These are phyloP conservation scores for Syzygium malaccense DNA, from an alignment of 441 rosid species.

Conservation along the genomic window DNA sequence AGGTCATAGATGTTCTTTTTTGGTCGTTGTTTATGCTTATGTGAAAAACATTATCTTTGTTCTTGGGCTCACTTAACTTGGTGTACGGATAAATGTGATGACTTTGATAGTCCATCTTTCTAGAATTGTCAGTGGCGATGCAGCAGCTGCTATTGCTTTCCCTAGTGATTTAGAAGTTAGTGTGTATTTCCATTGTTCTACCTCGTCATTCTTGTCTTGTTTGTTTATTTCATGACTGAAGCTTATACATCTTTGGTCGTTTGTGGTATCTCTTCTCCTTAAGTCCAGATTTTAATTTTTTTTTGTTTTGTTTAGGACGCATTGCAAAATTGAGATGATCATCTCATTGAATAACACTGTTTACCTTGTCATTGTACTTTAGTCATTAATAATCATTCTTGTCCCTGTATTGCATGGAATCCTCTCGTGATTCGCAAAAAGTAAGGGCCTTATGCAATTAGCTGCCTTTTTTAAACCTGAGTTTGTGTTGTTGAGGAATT, in stretches of 20 bases:
- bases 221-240: neutral
- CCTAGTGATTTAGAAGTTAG: neutral
- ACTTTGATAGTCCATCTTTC: neutral
- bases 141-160: neutral
- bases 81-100: neutral
- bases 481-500: neutral
- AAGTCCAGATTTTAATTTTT: neutral
- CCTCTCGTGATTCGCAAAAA: neutral
- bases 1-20: neutral
- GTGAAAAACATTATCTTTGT: neutral
- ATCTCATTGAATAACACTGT: neutral
- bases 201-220: neutral
- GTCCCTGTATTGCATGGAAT: neutral
- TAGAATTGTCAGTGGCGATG: neutral
- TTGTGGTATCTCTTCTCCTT: neutral
- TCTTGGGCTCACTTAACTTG: neutral
- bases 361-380: neutral
- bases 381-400: neutral
- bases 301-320: neutral
- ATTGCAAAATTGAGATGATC: neutral
- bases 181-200: neutral
- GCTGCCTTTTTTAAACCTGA: neutral
- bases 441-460: neutral
- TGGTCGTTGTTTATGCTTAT: neutral
- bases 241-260: neutral